Evolutionary conservation across 2,329 filamentous ascomycete genomes (phyloP).

Genomic region (Alternaria alternata): DNA sequence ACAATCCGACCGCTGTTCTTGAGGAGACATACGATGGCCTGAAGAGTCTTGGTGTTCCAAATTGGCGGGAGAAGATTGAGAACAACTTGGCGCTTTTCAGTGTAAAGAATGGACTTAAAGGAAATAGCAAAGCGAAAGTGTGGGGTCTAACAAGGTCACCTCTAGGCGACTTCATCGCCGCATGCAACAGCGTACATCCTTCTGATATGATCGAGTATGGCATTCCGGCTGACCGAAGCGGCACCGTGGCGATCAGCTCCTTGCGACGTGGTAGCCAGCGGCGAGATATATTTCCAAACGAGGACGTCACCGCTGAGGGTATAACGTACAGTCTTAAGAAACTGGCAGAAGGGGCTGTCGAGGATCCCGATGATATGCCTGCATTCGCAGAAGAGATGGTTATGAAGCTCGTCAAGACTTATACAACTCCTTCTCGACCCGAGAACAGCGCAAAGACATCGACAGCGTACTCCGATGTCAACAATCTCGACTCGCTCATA

Average conservation of each 20-base stretch:
- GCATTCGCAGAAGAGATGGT: conserved; percentile 32
- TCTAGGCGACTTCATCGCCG: conserved; percentile 57
- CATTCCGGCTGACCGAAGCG: conserved; percentile 57
- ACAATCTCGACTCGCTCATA: conserved; percentile 19
- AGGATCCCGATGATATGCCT: conserved; percentile 34
- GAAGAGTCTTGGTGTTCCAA: conserved; percentile 26
- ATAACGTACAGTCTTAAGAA: conserved; percentile 46
- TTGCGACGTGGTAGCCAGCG: conserved; percentile 27
- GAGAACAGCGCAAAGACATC: neutral
- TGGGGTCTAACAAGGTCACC: conserved; percentile 63
- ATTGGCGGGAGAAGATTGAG: conserved; percentile 53
- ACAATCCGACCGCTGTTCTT: conserved; percentile 42
- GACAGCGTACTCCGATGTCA: neutral
- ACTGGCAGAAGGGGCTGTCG: conserved; percentile 42
- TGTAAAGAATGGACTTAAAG: conserved; percentile 59
- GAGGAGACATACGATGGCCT: conserved; percentile 30
- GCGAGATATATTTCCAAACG: conserved; percentile 27
- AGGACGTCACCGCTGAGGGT: conserved; percentile 41
- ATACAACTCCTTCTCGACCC: conserved; percentile 6
- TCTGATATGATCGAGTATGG: conserved; percentile 66
- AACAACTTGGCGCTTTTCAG: conserved; percentile 56
- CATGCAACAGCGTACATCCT: conserved; percentile 63
- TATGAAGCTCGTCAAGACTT: conserved; percentile 30
- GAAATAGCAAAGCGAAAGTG: conserved; percentile 58
- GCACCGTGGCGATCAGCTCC: conserved; percentile 46